A percentile compares a stretch with the other conserved stretches of the same genome.
These are phyloP conservation scores for Rubia occidens DNA, from an alignment of 305 asterid genomes.

Conservation along the genomic window DNA sequence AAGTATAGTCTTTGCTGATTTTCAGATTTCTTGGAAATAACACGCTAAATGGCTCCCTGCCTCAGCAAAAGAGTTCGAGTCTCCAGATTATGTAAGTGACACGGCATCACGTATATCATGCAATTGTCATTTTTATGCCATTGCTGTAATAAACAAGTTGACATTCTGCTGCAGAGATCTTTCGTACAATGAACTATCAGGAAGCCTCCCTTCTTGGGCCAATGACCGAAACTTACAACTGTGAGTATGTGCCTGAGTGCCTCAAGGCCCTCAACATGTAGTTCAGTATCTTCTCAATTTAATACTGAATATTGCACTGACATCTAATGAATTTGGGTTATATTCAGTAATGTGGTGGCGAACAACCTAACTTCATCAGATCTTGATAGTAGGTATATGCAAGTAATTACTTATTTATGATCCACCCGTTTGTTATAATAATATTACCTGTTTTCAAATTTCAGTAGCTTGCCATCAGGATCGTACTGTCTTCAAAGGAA, in stretches of 20 bases:
- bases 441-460: background rate
- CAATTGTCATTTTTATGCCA: background rate
- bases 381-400: slow-evolving; percentile 44
- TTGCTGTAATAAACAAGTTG: background rate
- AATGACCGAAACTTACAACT: slow-evolving; percentile 35
- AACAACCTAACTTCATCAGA: slow-evolving; percentile 47
- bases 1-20: background rate
- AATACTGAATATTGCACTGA: background rate
- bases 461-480: slow-evolving; percentile 42
- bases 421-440: slow-evolving; percentile 10
- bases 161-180: slow-evolving; percentile 49
- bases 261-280: background rate
- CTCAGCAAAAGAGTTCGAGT: slow-evolving; percentile 28
- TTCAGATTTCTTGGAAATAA: slow-evolving; percentile 74
- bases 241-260: slow-evolving; percentile 31
- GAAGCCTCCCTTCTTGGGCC: slow-evolving; percentile 71
- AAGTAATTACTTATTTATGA: background rate
- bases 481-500: slow-evolving; percentile 54
- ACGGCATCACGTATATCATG: background rate
- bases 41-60: slow-evolving; percentile 41
- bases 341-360: slow-evolving; percentile 61
- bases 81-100: slow-evolving; percentile 46
- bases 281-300: background rate
- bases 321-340: slow-evolving; percentile 1
- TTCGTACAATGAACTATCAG: slow-evolving; percentile 68